Conservation (phyloP, 306 rosid genomes). For the Urtica urens region DNA sequence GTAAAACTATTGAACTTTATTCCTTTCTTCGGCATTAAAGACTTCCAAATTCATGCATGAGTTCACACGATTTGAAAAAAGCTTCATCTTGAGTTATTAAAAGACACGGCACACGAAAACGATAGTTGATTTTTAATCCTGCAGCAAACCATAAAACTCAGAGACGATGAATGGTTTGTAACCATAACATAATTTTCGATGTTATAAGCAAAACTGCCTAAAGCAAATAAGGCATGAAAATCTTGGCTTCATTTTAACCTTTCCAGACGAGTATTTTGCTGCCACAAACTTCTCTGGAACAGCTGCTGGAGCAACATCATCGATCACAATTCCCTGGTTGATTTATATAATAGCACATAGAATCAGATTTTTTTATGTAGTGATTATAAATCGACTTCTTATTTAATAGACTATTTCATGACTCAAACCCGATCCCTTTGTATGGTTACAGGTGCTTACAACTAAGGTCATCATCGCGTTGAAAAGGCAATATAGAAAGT, state of each 20-base stretch:
- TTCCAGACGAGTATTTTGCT: constrained; percentile 63
- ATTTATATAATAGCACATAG: too few species aligned
- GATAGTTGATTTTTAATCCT: constrained; percentile 60
- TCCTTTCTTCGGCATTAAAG: constrained; percentile 58
- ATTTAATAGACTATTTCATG: too few species aligned
- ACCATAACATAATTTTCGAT: not conserved
- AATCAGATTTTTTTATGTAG: too few species aligned
- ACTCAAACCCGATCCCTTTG: too few species aligned
- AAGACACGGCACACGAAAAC: constrained; percentile 46
- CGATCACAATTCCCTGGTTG: constrained; percentile 78
- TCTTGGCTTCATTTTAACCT: constrained; percentile 39
- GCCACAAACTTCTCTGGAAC: constrained; percentile 68
- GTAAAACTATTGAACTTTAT: constrained; percentile 71
- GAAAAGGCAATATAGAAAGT: too few species aligned
- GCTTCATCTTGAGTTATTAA: constrained; percentile 68
- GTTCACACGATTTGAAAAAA: constrained; percentile 54
- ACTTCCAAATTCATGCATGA: constrained; percentile 54
- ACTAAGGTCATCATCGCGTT: too few species aligned
- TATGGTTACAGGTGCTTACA: too few species aligned
- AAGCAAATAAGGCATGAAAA: constrained; percentile 14
- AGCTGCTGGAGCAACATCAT: constrained; percentile 37
- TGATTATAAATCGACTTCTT: too few species aligned
- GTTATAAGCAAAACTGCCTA: constrained; percentile 13
- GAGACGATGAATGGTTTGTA: constrained; percentile 39
- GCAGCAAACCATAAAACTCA: constrained; percentile 55